These are phyloP conservation scores for Parastagonospora avenae DNA, from an alignment of 2,329 filamentous ascomycete genomes.

Conservation along the genomic window DNA sequence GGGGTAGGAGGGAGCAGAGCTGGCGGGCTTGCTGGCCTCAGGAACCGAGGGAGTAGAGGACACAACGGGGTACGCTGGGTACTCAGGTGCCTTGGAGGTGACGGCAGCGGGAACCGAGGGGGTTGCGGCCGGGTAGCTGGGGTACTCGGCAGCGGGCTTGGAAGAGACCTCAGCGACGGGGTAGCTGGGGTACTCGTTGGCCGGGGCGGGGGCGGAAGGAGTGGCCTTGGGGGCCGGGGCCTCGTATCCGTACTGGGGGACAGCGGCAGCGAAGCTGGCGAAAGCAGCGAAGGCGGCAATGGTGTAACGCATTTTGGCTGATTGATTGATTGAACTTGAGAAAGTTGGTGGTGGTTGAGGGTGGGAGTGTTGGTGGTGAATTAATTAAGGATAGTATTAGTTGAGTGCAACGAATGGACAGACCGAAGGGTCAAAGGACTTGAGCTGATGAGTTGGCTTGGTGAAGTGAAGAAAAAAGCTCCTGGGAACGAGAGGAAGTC, in stretches of 20 bases:
- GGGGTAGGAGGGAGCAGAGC: conserved; percentile 14
- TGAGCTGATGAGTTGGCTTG: conserved; percentile 43
- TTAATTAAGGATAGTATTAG: conserved; percentile 49
- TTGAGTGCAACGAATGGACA: conserved; percentile 49
- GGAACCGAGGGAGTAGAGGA: not conserved
- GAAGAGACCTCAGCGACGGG: conserved; percentile 12
- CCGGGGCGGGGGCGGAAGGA: conserved; percentile 14
- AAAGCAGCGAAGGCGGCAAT: conserved; percentile 40
- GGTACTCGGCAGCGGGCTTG: conserved; percentile 8
- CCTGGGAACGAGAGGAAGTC: conserved; percentile 22
- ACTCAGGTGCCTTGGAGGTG: conserved; percentile 10
- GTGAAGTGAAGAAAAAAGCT: conserved; percentile 40
- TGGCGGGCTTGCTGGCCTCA: conserved; percentile 10
- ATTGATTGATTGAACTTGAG: conserved; percentile 37
- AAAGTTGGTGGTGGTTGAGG: conserved; percentile 21
- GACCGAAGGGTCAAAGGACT: conserved; percentile 48
- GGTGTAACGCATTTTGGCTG: conserved; percentile 49
- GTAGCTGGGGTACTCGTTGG: conserved; percentile 17
- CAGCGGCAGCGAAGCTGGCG: conserved; percentile 38
- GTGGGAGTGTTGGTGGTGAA: conserved; percentile 22
- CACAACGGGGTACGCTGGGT: conserved; percentile 13
- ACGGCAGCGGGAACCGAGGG: not conserved
- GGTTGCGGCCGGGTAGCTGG: conserved; percentile 8
- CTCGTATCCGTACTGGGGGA: conserved; percentile 36
- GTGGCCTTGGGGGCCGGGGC: conserved; percentile 12